Evolutionary conservation across 306 rosid species (phyloP).

Genomic region (Hippophae tibetana): DNA sequence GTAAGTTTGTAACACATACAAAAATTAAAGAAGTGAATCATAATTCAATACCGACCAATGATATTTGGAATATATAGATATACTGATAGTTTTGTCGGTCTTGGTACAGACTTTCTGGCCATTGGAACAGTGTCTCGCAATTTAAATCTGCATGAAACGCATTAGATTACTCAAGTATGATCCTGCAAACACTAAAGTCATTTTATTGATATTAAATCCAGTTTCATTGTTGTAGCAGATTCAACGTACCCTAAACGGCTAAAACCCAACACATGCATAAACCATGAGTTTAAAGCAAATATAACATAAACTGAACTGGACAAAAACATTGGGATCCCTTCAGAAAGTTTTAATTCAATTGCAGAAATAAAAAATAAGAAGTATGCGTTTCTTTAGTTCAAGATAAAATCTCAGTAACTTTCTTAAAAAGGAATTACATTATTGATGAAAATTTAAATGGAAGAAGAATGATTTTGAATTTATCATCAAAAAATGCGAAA

Average conservation of each 20-base stretch:
- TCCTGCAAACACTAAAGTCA: background rate
- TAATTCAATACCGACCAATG: conserved; percentile 39
- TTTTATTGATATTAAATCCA: background rate
- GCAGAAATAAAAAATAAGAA: too few relatives aligned
- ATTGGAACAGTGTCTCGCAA: conserved; percentile 25
- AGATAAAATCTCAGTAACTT: too few relatives aligned
- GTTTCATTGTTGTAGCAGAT: background rate
- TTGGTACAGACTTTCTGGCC: conserved; percentile 38
- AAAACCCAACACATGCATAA: background rate
- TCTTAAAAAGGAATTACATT: too few relatives aligned
- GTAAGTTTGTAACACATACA: background rate
- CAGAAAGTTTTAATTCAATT: too few relatives aligned
- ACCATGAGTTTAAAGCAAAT: background rate
- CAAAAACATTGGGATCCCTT: too few relatives aligned
- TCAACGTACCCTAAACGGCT: background rate
- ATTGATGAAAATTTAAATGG: background rate
- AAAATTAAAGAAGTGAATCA: conserved; percentile 13
- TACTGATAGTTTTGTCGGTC: conserved; percentile 39
- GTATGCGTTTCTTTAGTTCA: too few relatives aligned
- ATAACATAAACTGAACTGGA: too few relatives aligned
- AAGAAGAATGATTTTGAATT: background rate
- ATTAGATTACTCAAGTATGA: background rate
- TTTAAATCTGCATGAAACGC: conserved; percentile 14
- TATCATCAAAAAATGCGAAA: background rate
- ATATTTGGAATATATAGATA: conserved; percentile 59